Evolutionary conservation across 2,329 filamentous ascomycete species (phyloP).

Genomic region (Aspergillus latus): DNA sequence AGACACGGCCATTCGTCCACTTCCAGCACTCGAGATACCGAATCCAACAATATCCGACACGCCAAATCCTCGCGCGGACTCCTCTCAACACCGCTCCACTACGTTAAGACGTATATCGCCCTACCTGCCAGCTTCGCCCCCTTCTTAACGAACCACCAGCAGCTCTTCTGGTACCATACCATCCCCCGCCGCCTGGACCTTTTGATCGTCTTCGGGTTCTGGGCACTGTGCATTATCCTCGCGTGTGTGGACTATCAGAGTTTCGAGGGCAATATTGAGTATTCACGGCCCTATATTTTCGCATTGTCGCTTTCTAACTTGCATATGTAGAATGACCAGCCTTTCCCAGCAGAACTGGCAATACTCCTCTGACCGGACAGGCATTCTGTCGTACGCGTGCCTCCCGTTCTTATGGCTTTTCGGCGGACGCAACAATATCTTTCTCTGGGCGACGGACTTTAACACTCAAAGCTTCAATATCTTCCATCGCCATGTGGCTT

Average conservation of each 20-base stretch:
- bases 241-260: slow-evolving; percentile 17
- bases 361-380: slow-evolving; percentile 61
- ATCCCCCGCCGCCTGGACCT: slow-evolving; percentile 17
- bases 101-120: slow-evolving; percentile 4
- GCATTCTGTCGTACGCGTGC: slow-evolving; percentile 61
- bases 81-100: not conserved
- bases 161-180: slow-evolving; percentile 12
- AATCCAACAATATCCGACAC: not conserved
- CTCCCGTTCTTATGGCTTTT: slow-evolving; percentile 65
- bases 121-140: slow-evolving; percentile 11
- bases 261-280: slow-evolving; percentile 17
- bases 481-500: slow-evolving; percentile 64
- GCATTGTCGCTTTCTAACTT: not conserved
- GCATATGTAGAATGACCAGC: not conserved
- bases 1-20: not conserved
- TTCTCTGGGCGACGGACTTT: slow-evolving; percentile 66
- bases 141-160: slow-evolving; percentile 13
- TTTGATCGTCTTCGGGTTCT: slow-evolving; percentile 17
- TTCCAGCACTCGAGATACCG: not conserved
- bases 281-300: not conserved
- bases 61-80: no score
- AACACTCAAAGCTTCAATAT: slow-evolving; percentile 62
- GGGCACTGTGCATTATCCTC: slow-evolving; percentile 15
- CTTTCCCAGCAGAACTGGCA: slow-evolving; percentile 36
- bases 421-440: slow-evolving; percentile 62